Base-by-base conservation (phyloP, 371 early-diverging fungal genomes). In the Haplosporangium sp. region DNA sequence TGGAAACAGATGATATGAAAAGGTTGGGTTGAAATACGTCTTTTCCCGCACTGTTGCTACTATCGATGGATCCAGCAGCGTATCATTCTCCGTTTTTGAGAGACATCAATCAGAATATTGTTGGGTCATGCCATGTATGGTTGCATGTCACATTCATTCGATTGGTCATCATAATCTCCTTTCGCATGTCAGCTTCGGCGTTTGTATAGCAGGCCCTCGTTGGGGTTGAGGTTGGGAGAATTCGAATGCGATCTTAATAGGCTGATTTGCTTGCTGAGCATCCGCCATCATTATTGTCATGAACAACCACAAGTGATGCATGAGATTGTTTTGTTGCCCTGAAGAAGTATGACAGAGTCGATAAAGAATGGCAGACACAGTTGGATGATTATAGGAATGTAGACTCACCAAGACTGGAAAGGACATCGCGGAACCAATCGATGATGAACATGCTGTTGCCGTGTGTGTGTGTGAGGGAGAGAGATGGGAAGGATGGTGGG, bases 381-480 rank as follows among this genome's bases (percentile, higher is more conserved):
- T 10, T 12, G 12, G 59, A 53, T 12, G 61, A 41, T 40, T 23
- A 43, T 21, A 52, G 42, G 41, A 36, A 37, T 37, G 45, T 40
- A 18, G 18, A 82, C 87, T 73, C 88, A 95, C 96, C 97, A 56
- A 95, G 86, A 64, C 84, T 84, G 68, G 91, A 83, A 62, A 97
- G 86, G 52, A 96, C 92, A 82, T 95, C 93, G 87, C 92, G 94
- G 85, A 97, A 95, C 97, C 97, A 97, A 83, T 94, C 93, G 79
- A 96, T 85, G 81, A 97, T 87, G 84, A 96, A 96, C 96, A 96
- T 96, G 54, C 40, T 65, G 69, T 55, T 18, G 50, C 18, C 46
- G 36, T 43, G 58, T 41, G 40, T 16, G 42, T 45, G 46, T 10
- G 62, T 51, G 40, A 16, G 54, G 40, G 18, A 43, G 45, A 20